A percentile compares a stretch with the other conserved stretches of the same genome.
These are phyloP conservation scores for Vitis hybrid DNA, from an alignment of 177 flowering plant species.

Conservation along the genomic window DNA sequence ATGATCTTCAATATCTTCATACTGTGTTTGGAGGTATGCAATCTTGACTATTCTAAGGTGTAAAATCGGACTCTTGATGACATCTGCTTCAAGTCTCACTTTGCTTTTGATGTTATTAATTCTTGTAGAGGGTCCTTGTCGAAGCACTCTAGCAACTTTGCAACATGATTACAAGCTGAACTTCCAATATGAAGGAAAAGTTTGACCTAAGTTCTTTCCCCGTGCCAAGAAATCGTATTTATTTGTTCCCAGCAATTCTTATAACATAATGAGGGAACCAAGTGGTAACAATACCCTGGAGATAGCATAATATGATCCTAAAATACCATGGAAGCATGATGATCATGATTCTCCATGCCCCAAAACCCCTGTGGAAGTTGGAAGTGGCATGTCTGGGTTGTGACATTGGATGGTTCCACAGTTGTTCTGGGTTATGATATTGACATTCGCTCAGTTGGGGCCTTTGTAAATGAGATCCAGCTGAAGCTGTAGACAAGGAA, in stretches of 20 bases:
- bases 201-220: constrained; percentile 32
- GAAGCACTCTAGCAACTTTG: constrained; percentile 66
- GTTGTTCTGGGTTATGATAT: no score
- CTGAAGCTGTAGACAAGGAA: no score
- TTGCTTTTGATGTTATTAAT: constrained; percentile 9
- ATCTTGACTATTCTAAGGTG: background rate
- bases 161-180: constrained; percentile 75
- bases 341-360: no score
- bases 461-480: no score
- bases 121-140: constrained; percentile 86
- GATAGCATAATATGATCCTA: no score
- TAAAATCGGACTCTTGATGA: background rate
- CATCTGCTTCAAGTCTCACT: background rate
- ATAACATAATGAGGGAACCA: background rate
- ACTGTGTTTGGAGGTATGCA: constrained; percentile 74
- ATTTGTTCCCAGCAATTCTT: background rate
- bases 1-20: constrained; percentile 85
- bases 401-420: no score
- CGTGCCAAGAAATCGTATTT: background rate
- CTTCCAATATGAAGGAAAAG: constrained; percentile 85
- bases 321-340: no score
- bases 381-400: no score
- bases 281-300: no score
- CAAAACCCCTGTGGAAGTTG: no score
- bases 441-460: no score